A percentile compares a stretch with the other conserved stretches of the same genome.
phyloP scores from a whole-genome alignment of 805 yeast genomes.

The Myxozyma mucilagina region DNA sequence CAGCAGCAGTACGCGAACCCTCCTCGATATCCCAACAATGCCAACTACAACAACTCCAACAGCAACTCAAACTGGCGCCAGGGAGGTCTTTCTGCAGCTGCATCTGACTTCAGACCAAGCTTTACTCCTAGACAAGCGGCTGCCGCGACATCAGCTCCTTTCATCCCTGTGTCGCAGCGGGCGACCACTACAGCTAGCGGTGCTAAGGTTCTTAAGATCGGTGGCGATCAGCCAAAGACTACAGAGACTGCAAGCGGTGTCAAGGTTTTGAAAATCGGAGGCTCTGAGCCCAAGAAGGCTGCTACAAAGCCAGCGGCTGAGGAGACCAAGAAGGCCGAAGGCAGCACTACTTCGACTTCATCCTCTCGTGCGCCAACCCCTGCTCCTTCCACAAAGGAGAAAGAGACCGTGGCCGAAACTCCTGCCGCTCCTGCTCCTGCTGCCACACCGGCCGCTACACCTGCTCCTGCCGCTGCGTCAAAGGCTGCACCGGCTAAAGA shows the following conservation, averaged over 20 bases:
- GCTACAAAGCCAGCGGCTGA: conserved; percentile 24
- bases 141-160: conserved; percentile 5
- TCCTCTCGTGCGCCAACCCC: background rate
- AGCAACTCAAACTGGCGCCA: conserved; percentile 20
- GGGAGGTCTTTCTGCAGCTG: conserved; percentile 16
- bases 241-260: conserved; percentile 13
- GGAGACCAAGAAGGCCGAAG: conserved; percentile 7
- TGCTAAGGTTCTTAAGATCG: conserved; percentile 14
- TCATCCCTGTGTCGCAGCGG: background rate
- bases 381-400: conserved; percentile 4
- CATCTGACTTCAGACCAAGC: conserved; percentile 27
- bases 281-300: conserved; percentile 36
- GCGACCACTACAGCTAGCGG: conserved; percentile 22
- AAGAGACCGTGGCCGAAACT: conserved; percentile 28
- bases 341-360: background rate
- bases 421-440: conserved; percentile 34
- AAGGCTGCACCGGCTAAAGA: conserved; percentile 31
- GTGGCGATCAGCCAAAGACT: conserved; percentile 9
- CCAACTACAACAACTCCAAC: conserved; percentile 30
- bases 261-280: conserved; percentile 19
- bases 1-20: background rate
- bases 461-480: conserved; percentile 31
- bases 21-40: conserved; percentile 11
- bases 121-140: conserved; percentile 17
- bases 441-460: conserved; percentile 34